Conservation (phyloP, 495 filamentous ascomycete genomes). For the Evernia prunastri region DNA sequence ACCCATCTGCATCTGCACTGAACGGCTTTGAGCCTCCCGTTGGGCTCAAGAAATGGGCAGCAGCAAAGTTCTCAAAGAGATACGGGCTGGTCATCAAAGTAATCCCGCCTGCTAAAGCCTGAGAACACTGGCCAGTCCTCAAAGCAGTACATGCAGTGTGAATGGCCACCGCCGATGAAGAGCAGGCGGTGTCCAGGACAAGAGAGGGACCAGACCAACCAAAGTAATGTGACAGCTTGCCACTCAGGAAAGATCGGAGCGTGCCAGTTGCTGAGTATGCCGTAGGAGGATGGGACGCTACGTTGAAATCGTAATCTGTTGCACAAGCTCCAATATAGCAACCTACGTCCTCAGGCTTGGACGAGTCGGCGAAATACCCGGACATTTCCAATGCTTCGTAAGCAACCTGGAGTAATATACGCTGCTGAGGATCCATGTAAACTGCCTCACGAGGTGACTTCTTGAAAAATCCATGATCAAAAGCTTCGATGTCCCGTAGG, state of each 20-base stretch:
- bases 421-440: constrained; percentile 31
- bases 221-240: constrained; percentile 33
- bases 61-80: constrained; percentile 23
- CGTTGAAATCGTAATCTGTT: constrained; percentile 34
- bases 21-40: constrained; percentile 42
- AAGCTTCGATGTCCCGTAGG: constrained; percentile 38
- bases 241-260: constrained; percentile 28
- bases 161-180: constrained; percentile 35
- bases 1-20: constrained; percentile 44
- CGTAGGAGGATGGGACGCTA: constrained; percentile 27
- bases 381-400: constrained; percentile 44
- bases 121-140: constrained; percentile 31
- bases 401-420: constrained; percentile 40
- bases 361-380: constrained; percentile 13
- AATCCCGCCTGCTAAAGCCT: constrained; percentile 30
- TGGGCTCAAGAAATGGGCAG: constrained; percentile 42
- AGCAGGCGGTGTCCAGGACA: constrained; percentile 45
- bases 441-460: constrained; percentile 37
- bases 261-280: constrained; percentile 35
- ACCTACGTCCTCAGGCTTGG: constrained; percentile 19
- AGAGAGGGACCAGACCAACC: constrained; percentile 45
- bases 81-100: constrained; percentile 32
- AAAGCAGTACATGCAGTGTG: constrained; percentile 30
- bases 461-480: constrained; percentile 51
- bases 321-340: constrained; percentile 23